Evolutionary conservation across 192 early-diverging fungal genomes (phyloP).

Genomic region (Rhizophlyctis rosea): DNA sequence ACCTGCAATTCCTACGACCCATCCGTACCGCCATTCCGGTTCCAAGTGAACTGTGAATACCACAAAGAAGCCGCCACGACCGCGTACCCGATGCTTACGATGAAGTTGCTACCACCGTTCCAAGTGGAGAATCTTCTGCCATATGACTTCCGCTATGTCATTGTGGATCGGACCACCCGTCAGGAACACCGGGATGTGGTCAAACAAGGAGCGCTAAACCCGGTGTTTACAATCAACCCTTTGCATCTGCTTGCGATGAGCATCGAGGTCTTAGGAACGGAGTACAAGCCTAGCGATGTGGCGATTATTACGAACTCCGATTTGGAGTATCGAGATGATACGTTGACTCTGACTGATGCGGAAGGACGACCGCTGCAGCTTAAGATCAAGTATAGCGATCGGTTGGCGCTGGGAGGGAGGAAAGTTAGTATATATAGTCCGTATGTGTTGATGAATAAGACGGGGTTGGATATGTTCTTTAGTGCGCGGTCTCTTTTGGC

Average conservation of each 20-base stretch:
- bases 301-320: conserved; percentile 83
- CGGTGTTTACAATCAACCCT: conserved; percentile 82
- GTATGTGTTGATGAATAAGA: conserved; percentile 92
- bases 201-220: conserved; percentile 64
- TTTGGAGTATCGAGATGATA: conserved; percentile 78
- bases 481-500: conserved; percentile 79
- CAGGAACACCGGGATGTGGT: conserved; percentile 69
- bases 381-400: conserved; percentile 51
- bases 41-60: conserved; percentile 58
- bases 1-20: conserved; percentile 50
- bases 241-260: conserved; percentile 74
- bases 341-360: conserved; percentile 63
- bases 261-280: conserved; percentile 71
- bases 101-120: conserved; percentile 59
- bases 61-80: conserved; percentile 14
- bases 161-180: conserved; percentile 66
- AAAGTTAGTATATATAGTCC: conserved; percentile 91
- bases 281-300: conserved; percentile 70
- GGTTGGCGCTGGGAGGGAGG: conserved; percentile 62
- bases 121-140: conserved; percentile 96
- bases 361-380: conserved; percentile 60
- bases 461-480: conserved; percentile 74
- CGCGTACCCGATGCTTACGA: conserved; percentile 45
- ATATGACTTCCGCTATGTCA: conserved; percentile 74
- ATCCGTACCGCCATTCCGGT: conserved; percentile 59